These are phyloP conservation scores for Lenwebbia sp. DNA, from an alignment of 345 rosid species.

Conservation along the genomic window DNA sequence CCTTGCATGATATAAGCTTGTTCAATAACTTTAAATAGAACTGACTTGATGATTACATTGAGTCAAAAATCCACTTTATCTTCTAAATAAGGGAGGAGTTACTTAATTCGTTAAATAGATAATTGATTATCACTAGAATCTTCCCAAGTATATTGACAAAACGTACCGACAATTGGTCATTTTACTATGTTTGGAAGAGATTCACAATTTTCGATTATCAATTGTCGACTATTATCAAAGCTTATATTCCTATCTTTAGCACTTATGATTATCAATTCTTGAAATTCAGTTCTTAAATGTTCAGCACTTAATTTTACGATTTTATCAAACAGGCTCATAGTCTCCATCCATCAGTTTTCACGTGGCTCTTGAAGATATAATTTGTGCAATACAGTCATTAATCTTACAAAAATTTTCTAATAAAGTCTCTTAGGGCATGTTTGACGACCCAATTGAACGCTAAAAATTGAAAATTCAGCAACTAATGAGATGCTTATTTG, in stretches of 20 bases:
- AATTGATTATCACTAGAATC: no score
- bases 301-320: background rate
- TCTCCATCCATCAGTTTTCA: background rate
- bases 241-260: background rate
- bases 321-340: background rate
- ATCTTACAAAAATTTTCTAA: fast-evolving
- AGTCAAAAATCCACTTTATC: no score
- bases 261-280: background rate
- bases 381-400: background rate
- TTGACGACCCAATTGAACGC: background rate
- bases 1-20: no score
- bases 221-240: no score
- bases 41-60: no score
- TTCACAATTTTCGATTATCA: no score
- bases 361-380: background rate
- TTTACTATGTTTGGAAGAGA: no score
- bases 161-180: no score
- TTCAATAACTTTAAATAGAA: no score
- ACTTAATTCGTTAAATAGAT: no score
- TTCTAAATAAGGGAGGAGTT: no score
- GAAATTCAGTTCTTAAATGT: background rate
- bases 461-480: background rate
- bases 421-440: background rate
- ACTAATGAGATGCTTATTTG: background rate
- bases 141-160: no score